Conservation (phyloP, 208 protist species). For the Ichthyophonus hoferi region DNA sequence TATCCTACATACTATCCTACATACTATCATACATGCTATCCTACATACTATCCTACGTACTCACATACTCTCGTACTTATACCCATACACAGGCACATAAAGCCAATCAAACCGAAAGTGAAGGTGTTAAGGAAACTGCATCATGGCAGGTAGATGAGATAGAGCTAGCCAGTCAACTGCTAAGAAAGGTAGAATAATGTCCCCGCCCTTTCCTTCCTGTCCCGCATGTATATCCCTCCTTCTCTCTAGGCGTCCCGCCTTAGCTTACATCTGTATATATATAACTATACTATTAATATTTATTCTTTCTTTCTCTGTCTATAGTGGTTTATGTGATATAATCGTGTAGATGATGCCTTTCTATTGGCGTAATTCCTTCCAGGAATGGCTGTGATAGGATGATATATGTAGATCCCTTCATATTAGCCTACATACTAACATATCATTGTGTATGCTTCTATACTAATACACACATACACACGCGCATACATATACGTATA, state of each 20-base stretch:
- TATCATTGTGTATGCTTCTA: too few species aligned
- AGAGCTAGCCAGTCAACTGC: background rate
- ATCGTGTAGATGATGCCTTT: background rate
- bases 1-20: too few species aligned
- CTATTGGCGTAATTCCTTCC: too few species aligned
- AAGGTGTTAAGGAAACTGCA: background rate
- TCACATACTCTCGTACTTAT: too few species aligned
- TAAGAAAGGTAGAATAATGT: background rate
- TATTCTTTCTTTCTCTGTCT: background rate
- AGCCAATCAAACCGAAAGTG: background rate
- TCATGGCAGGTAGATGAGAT: background rate
- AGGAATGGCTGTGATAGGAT: too few species aligned
- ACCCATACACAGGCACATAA: background rate
- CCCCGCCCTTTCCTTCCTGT: too few species aligned
- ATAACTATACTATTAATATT: background rate
- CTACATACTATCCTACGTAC: too few species aligned
- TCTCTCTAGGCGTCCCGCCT: too few species aligned
- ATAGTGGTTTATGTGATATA: background rate
- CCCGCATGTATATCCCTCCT: background rate
- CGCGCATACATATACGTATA: too few species aligned
- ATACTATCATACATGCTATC: too few species aligned
- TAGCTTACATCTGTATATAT: background rate
- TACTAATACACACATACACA: background rate
- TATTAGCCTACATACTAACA: too few species aligned
- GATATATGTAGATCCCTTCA: too few species aligned